These are phyloP conservation scores for Arachnomyces sp. DNA, from an alignment of 2,329 filamentous ascomycete species.

Conservation along the genomic window DNA sequence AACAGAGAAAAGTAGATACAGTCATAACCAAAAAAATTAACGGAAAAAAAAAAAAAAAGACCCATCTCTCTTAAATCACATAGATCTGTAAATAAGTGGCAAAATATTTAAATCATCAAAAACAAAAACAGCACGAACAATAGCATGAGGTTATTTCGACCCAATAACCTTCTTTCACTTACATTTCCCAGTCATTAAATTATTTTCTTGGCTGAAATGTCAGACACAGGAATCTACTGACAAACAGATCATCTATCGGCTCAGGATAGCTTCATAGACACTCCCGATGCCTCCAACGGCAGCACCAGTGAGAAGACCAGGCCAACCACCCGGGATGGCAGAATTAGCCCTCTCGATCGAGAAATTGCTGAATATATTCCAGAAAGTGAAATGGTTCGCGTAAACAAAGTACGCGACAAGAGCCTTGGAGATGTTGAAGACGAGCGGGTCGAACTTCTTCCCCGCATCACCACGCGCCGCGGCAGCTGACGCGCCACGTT, in stretches of 20 bases:
- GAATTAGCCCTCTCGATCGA: slow-evolving; percentile 31
- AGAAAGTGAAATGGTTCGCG: slow-evolving; percentile 40
- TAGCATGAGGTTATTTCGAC: no score
- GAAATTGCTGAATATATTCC: slow-evolving; percentile 27
- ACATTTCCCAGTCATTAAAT: no score
- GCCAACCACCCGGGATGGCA: slow-evolving; percentile 31
- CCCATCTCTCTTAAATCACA: no score
- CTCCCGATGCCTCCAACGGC: slow-evolving; percentile 35
- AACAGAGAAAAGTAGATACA: no score
- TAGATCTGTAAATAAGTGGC: no score
- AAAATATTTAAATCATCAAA: no score
- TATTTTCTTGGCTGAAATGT: no score
- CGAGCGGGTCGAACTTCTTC: slow-evolving; percentile 65
- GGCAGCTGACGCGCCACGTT: slow-evolving; percentile 17
- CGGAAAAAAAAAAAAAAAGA: no score
- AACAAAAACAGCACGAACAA: no score
- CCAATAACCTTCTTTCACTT: no score
- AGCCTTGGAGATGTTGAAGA: slow-evolving; percentile 84
- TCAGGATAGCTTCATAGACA: slow-evolving; percentile 41
- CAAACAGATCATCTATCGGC: slow-evolving; percentile 22
- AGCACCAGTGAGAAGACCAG: slow-evolving; percentile 34
- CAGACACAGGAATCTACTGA: no score
- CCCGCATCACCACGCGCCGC: slow-evolving; percentile 45
- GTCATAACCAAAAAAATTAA: no score
- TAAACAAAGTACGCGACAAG: slow-evolving; percentile 76